Evolutionary conservation across 208 protist genomes (phyloP).

Genomic region (Trypanosoma vivax): DNA sequence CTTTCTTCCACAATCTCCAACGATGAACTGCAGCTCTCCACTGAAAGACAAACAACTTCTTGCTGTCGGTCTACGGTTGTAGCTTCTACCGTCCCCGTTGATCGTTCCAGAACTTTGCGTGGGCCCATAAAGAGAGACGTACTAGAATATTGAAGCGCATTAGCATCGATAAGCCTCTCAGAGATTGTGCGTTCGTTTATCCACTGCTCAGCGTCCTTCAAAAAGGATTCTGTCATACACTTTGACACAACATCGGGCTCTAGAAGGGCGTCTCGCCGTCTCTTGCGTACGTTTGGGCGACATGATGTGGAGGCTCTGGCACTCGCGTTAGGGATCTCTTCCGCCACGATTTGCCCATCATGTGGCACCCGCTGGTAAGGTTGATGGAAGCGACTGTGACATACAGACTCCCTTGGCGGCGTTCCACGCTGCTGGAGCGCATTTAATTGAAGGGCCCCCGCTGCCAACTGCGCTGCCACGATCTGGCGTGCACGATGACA

Average conservation of each 20-base stretch:
- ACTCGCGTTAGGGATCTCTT: not conserved
- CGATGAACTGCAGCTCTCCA: not conserved
- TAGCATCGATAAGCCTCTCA: slow-evolving; percentile 41
- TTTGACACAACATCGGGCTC: slow-evolving; percentile 46
- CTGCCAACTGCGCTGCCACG: slow-evolving; percentile 55
- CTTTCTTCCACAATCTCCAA: slow-evolving; percentile 10
- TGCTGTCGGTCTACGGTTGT: not conserved
- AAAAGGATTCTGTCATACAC: slow-evolving; percentile 36
- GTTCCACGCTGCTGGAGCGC: slow-evolving; percentile 14
- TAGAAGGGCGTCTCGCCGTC: slow-evolving; percentile 6
- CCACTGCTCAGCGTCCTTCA: slow-evolving; percentile 39
- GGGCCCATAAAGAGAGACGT: slow-evolving; percentile 82
- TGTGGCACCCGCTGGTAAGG: slow-evolving; percentile 8
- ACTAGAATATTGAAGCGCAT: slow-evolving; percentile 49
- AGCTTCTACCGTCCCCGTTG: not conserved
- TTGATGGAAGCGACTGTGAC: not conserved
- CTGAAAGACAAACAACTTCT: not conserved
- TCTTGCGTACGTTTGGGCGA: not conserved
- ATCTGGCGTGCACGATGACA: slow-evolving; percentile 56
- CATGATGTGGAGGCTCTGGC: not conserved
- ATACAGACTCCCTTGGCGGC: too few species aligned
- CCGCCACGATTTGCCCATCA: too few species aligned
- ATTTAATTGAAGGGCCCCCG: slow-evolving; percentile 38
- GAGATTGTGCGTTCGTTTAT: slow-evolving; percentile 29
- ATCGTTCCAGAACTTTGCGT: slow-evolving; percentile 23